Evolutionary conservation across 2,329 filamentous ascomycete species (phyloP).

Genomic region (Colletotrichum sp.): DNA sequence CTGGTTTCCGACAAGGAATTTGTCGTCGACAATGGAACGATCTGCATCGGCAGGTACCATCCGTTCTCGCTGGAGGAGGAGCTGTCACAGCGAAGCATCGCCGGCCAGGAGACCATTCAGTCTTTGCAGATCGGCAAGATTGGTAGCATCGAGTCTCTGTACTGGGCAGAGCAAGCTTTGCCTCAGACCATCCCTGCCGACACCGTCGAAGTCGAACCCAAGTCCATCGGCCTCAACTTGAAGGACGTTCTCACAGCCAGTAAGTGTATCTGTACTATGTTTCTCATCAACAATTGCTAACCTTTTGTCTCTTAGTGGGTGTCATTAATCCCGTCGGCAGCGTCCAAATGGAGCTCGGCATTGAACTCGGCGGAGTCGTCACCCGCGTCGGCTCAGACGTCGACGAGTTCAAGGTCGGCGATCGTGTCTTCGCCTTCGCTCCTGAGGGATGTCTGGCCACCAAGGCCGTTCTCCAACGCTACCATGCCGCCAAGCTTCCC

Average conservation of each 20-base stretch:
- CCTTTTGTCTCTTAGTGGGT: neutral
- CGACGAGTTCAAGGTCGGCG: constrained; percentile 22
- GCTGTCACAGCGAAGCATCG: neutral
- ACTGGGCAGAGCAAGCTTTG: neutral
- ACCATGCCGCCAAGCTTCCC: constrained; percentile 29
- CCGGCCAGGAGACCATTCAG: neutral
- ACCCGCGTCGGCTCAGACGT: constrained; percentile 23
- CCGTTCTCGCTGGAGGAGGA: constrained; percentile 28
- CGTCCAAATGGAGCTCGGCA: neutral
- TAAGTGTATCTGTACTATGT: neutral
- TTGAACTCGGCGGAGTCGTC: constrained; percentile 28
- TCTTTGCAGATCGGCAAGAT: neutral
- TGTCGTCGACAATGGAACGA: neutral
- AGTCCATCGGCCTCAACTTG: neutral
- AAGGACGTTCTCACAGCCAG: neutral
- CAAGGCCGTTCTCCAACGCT: neutral
- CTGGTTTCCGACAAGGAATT: constrained; percentile 9
- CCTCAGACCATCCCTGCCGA: neutral
- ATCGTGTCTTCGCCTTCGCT: constrained; percentile 25
- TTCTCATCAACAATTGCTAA: neutral
- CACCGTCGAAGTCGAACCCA: neutral
- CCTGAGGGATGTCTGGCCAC: neutral
- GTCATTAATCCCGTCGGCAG: neutral
- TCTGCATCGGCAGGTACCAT: constrained; percentile 23
- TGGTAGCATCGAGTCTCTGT: neutral